phyloP scores from a whole-genome alignment of 2,329 filamentous ascomycete species.

The Ophiocordyceps sinensis region DNA sequence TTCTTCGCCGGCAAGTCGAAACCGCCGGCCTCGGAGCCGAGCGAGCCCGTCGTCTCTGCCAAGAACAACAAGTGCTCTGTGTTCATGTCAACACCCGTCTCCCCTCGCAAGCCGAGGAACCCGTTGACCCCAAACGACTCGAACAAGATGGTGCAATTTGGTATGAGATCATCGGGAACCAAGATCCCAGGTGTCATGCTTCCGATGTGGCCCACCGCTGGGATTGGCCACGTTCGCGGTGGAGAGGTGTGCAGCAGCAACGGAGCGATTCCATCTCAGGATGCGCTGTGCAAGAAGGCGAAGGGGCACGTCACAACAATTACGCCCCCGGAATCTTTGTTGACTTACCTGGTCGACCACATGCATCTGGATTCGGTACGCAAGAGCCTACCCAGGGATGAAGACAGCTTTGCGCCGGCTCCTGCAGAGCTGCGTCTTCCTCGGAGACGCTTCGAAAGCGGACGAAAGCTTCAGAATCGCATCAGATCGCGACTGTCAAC shows the following conservation, averaged over 20 bases:
- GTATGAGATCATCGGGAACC: constrained; percentile 27
- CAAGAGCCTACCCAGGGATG: constrained; percentile 13
- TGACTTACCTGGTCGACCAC: constrained; percentile 14
- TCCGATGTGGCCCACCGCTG: constrained; percentile 58
- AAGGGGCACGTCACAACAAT: constrained; percentile 33
- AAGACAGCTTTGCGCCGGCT: constrained; percentile 27
- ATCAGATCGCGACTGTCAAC: constrained; percentile 31
- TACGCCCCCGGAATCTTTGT: constrained; percentile 25
- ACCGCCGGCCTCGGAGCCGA: constrained; percentile 7
- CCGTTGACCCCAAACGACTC: constrained; percentile 13
- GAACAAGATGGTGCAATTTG: constrained; percentile 23
- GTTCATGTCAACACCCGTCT: constrained; percentile 39
- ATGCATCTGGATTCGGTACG: constrained; percentile 14
- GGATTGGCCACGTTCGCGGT: constrained; percentile 48
- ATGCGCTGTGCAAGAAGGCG: constrained; percentile 25
- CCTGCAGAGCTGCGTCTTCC: constrained; percentile 39
- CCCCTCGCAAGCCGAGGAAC: constrained; percentile 27
- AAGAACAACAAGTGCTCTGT: constrained; percentile 21
- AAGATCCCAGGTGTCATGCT: constrained; percentile 53
- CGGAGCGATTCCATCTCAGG: not conserved
- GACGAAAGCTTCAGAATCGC: constrained; percentile 34
- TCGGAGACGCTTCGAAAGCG: constrained; percentile 41
- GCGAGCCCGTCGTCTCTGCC: constrained; percentile 6
- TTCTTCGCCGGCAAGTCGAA: constrained; percentile 26
- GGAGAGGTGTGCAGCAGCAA: constrained; percentile 1